A percentile compares a stretch with the other conserved stretches of the same genome.
Evolutionary conservation across 345 rosid species (phyloP).

Genomic region (Mangifera indica): DNA sequence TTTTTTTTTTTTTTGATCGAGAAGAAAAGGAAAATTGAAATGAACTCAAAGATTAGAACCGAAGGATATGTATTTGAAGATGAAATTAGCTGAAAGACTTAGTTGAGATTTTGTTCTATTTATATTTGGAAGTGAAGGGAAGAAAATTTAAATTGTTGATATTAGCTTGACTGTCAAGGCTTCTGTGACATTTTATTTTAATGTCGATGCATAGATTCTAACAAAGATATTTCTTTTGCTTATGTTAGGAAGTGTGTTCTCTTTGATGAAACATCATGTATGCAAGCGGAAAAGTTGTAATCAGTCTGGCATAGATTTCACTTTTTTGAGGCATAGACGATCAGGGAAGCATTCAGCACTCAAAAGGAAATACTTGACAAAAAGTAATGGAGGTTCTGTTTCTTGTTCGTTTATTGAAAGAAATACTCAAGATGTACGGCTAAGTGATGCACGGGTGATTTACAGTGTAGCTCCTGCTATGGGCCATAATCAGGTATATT

Average conservation of each 20-base stretch:
- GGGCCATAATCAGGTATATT: slow-evolving; percentile 81
- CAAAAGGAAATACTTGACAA: slow-evolving; percentile 17
- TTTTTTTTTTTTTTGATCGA: neutral
- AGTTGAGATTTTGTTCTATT: too few species aligned
- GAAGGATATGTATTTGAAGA: neutral
- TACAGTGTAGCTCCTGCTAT: slow-evolving; percentile 78
- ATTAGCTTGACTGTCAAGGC: neutral
- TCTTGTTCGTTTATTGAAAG: slow-evolving; percentile 39
- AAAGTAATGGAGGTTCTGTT: slow-evolving; percentile 22
- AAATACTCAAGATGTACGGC: slow-evolving; percentile 29
- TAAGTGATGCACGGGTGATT: slow-evolving; percentile 57
- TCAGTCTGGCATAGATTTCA: slow-evolving; percentile 10
- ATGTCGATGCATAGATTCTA: neutral
- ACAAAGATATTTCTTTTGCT: neutral
- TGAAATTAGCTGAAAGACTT: neutral
- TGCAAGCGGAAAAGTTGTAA: slow-evolving; percentile 24
- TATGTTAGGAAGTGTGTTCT: slow-evolving; percentile 21
- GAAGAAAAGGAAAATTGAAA: neutral
- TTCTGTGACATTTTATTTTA: neutral
- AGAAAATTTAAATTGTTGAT: neutral
- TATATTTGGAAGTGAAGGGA: neutral
- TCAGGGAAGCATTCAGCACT: slow-evolving; percentile 15
- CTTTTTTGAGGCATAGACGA: slow-evolving; percentile 3
- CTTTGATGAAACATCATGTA: slow-evolving; percentile 15
- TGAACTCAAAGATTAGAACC: neutral